Base-by-base conservation (phyloP, 352 stramenopile species). In the Phytophthora citricola region DNA sequence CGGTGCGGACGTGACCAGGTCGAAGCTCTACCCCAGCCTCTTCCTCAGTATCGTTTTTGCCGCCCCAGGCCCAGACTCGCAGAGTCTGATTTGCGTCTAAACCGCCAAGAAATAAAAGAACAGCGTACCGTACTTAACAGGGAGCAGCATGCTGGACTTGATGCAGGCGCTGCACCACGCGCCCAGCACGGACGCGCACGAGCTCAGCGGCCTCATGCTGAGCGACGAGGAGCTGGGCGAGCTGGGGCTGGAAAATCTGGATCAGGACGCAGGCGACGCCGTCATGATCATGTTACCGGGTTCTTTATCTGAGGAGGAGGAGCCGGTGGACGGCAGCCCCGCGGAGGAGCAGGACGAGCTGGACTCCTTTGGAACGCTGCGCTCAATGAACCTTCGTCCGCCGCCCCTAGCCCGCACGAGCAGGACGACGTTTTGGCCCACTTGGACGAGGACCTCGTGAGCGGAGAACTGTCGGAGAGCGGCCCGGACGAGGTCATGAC, bases 401-500 rank as follows among this genome's bases (percentile, higher is more conserved):
- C 40, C 7, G 43, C 34, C 10, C 53, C 45, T 24, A 70, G 45
- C 10, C 61, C 61, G 26, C 39, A 43, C n/a, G 50, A 53, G 11
- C 43, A 57, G 47, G 58, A 68, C 40, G 49, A 52, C 32, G 22
- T 40, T 32, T 44, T 70, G 43, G 48, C 49, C 41, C 57, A 55
- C 32, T 41, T 66, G 29, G 58, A 65, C 55, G 69, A 78, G 44
- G 65, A 74, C 38, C 46, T 74, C 11, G 65, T 78, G 40, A 59
- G 55, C 5, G 69, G 69, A 45, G 69, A 78, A 50, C 55, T 71
- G 49, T 74, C 64, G 29, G 69, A 77, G 17, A 70, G 66, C 40
- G 63, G 52, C 9, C 69, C 69, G 4, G 69, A 78, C 47, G 65
- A 74, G 56, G 63, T 78, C 39, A 69, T 78, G 65, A 78, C 69